Conservation (phyloP, 1,284 basidiomycete species). For the Trametes pubescens region DNA sequence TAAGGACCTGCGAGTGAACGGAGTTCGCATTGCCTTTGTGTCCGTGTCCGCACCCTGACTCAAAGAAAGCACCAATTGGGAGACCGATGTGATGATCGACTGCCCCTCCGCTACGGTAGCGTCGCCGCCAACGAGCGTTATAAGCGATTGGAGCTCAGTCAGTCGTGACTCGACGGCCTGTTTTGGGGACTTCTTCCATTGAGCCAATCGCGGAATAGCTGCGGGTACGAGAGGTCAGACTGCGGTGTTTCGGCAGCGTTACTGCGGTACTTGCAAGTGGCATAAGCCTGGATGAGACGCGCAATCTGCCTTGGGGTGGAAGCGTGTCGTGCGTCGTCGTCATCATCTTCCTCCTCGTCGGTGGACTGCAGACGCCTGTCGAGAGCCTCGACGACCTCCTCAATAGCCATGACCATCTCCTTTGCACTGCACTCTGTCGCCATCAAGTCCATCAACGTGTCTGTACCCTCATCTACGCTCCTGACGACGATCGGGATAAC, state of each 20-base stretch:
- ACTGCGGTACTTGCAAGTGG: slow-evolving; percentile 44
- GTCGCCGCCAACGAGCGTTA: slow-evolving; percentile 41
- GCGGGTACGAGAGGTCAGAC: not conserved
- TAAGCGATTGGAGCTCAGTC: slow-evolving; percentile 46
- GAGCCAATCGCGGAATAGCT: slow-evolving; percentile 58
- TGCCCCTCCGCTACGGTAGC: slow-evolving; percentile 47
- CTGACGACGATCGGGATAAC: slow-evolving; percentile 55
- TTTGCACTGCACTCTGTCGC: slow-evolving; percentile 58
- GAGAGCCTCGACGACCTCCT: slow-evolving; percentile 65
- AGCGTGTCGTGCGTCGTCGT: slow-evolving; percentile 30
- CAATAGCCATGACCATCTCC: slow-evolving; percentile 66
- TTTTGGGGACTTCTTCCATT: slow-evolving; percentile 36
- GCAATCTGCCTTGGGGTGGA: slow-evolving; percentile 43
- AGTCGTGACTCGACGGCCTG: slow-evolving; percentile 51
- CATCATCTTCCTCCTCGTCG: slow-evolving; percentile 45
- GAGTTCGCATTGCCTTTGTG: slow-evolving; percentile 14
- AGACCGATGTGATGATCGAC: slow-evolving; percentile 46
- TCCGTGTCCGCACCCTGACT: slow-evolving; percentile 37
- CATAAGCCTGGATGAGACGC: slow-evolving; percentile 50
- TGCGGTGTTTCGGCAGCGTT: not conserved
- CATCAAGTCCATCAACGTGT: slow-evolving; percentile 54
- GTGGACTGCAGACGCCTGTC: slow-evolving; percentile 38
- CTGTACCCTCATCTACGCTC: slow-evolving; percentile 47
- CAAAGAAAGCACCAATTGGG: slow-evolving; percentile 38
- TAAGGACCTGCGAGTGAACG: slow-evolving; percentile 40